A percentile compares a stretch with the other conserved stretches of the same genome.
Conservation (phyloP, 2,329 filamentous ascomycete species). For the Sporothrix variecibatus region DNA sequence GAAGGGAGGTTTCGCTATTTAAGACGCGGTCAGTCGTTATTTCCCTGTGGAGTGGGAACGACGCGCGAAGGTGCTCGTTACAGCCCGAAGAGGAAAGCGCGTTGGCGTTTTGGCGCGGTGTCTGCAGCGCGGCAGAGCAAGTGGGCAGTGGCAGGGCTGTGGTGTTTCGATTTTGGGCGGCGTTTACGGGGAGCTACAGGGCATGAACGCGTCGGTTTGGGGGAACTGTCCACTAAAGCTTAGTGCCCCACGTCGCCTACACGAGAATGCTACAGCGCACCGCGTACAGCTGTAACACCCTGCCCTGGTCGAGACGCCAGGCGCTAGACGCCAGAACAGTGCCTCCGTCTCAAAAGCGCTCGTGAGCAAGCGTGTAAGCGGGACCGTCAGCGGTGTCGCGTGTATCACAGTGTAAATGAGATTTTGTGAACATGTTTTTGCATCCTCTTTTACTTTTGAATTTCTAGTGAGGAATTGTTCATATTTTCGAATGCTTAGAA, state of each 20-base stretch:
- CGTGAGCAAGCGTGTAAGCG: background rate
- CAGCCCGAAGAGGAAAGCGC: conserved; percentile 24
- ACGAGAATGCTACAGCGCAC: conserved; percentile 10
- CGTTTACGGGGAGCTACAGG: background rate
- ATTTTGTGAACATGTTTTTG: background rate
- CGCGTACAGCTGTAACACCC: conserved; percentile 22
- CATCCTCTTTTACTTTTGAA: background rate
- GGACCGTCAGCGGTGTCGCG: conserved; percentile 10
- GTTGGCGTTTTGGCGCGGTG: conserved; percentile 33
- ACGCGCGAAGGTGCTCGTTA: conserved; percentile 28
- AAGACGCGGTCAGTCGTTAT: conserved; percentile 32
- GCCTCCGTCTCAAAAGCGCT: background rate
- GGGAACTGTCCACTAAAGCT: background rate
- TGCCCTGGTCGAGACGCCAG: background rate
- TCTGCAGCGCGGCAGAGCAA: conserved; percentile 14
- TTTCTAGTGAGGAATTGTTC: background rate
- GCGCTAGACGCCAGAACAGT: background rate
- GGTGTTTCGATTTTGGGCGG: conserved; percentile 2
- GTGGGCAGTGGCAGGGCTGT: background rate
- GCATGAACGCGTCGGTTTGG: conserved; percentile 27
- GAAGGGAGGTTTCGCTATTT: conserved; percentile 30
- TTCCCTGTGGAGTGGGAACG: conserved; percentile 31
- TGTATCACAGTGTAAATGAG: background rate
- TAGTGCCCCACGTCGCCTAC: conserved; percentile 15
- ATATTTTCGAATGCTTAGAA: background rate